These are phyloP conservation scores for Ensete ventricosum DNA, from an alignment of 176 grass and related monocot genomes.

Conservation along the genomic window DNA sequence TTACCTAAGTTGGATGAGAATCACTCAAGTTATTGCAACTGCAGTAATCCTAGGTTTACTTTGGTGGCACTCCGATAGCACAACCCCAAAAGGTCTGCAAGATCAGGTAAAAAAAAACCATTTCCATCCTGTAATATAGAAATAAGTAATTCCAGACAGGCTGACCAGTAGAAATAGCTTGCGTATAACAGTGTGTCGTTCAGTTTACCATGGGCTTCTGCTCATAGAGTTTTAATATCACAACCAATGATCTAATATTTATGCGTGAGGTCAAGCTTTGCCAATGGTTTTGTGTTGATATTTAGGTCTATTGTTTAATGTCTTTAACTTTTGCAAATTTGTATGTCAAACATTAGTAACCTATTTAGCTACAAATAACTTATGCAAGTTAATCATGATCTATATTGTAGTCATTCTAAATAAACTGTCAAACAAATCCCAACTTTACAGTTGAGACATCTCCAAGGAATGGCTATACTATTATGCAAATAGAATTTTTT, in stretches of 20 bases:
- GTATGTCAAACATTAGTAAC: neutral
- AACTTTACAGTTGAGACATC: neutral
- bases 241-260: neutral
- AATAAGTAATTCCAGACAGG: neutral
- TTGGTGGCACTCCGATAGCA: constrained; percentile 71
- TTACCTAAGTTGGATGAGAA: constrained; percentile 99
- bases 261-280: neutral
- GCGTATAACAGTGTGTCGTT: neutral
- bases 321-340: neutral
- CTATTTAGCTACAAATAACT: neutral
- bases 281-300: neutral
- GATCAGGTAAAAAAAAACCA: constrained; percentile 51
- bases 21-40: constrained; percentile 90
- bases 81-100: constrained; percentile 59
- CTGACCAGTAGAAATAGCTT: neutral
- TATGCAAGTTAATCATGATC: too few relatives aligned
- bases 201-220: neutral
- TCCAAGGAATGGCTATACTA: neutral
- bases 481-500: neutral
- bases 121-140: neutral
- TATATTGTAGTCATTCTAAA: neutral
- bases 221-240: neutral
- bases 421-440: neutral
- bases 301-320: neutral
- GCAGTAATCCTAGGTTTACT: constrained; percentile 89